Evolutionary conservation across 257 asterid species (phyloP).

Genomic region (Plectranthus barbatus): DNA sequence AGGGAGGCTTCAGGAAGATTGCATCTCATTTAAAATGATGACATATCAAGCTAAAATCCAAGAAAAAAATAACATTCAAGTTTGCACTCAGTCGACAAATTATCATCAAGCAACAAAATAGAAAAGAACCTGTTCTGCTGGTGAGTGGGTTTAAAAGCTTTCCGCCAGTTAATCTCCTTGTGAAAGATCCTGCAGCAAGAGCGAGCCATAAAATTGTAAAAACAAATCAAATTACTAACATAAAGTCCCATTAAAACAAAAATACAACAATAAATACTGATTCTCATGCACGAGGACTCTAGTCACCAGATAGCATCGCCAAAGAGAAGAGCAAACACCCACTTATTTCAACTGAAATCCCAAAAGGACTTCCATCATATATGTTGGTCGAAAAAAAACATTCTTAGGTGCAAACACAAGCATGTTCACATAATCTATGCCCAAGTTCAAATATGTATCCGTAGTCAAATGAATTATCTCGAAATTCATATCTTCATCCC

Average conservation of each 20-base stretch:
- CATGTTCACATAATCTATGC: neutral
- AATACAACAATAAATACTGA: neutral
- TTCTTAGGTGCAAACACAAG: neutral
- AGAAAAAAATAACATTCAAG: neutral
- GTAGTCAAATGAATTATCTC: neutral
- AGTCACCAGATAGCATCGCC: neutral
- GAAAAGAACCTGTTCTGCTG: slow-evolving; percentile 23
- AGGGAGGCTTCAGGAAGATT: neutral
- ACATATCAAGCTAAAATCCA: neutral
- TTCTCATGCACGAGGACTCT: neutral
- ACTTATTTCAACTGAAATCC: neutral
- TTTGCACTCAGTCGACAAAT: neutral
- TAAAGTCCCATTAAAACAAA: neutral
- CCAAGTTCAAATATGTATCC: neutral
- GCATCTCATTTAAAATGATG: neutral
- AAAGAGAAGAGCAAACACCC: neutral
- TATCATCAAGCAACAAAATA: neutral
- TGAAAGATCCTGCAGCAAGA: slow-evolving; percentile 21
- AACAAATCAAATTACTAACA: neutral
- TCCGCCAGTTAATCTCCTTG: slow-evolving; percentile 14
- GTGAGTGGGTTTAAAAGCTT: slow-evolving; percentile 15
- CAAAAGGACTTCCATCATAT: neutral
- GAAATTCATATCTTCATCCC: neutral
- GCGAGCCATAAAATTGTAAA: slow-evolving; percentile 6
- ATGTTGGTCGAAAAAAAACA: neutral